Conservation (phyloP, 805 yeast species). For the Schwanniomyces yamadae region DNA sequence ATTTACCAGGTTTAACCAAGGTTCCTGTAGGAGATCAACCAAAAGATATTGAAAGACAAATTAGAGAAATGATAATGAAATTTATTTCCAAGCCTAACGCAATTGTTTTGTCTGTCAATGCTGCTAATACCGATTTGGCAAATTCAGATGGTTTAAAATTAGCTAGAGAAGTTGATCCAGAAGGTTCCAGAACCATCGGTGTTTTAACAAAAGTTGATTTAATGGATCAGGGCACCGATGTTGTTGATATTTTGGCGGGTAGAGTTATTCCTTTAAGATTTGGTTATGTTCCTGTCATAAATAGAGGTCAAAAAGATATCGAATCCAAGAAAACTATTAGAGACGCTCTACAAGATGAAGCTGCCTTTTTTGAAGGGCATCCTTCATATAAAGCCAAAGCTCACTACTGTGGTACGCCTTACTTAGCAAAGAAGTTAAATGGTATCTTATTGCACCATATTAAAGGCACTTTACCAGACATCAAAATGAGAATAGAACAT, state of each 20-base stretch:
- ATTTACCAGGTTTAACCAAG: slow-evolving; percentile 95
- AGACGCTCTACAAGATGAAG: slow-evolving; percentile 82
- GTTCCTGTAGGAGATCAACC: slow-evolving; percentile 99
- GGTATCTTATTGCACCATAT: slow-evolving; percentile 87
- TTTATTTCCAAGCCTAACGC: slow-evolving; percentile 95
- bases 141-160: slow-evolving; percentile 94
- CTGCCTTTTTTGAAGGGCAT: slow-evolving; percentile 79
- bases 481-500: slow-evolving; percentile 82
- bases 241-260: slow-evolving; percentile 91
- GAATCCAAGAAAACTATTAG: slow-evolving; percentile 84
- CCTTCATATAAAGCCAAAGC: slow-evolving; percentile 90
- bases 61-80: slow-evolving; percentile 88
- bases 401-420: slow-evolving; percentile 98
- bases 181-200: slow-evolving; percentile 93
- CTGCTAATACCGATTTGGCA: slow-evolving; percentile 95
- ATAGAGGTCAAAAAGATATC: slow-evolving; percentile 96
- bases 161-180: slow-evolving; percentile 98
- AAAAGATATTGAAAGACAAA: slow-evolving; percentile 91
- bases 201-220: slow-evolving; percentile 94
- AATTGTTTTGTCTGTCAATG: slow-evolving; percentile 89
- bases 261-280: slow-evolving; percentile 92
- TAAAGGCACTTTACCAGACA: slow-evolving; percentile 68
- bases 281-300: slow-evolving; percentile 96
- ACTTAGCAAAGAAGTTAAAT: slow-evolving; percentile 87
- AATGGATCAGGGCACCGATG: slow-evolving; percentile 98